phyloP scores from a whole-genome alignment of 371 early-diverging fungal species.

The Haplosporangium sp. region DNA sequence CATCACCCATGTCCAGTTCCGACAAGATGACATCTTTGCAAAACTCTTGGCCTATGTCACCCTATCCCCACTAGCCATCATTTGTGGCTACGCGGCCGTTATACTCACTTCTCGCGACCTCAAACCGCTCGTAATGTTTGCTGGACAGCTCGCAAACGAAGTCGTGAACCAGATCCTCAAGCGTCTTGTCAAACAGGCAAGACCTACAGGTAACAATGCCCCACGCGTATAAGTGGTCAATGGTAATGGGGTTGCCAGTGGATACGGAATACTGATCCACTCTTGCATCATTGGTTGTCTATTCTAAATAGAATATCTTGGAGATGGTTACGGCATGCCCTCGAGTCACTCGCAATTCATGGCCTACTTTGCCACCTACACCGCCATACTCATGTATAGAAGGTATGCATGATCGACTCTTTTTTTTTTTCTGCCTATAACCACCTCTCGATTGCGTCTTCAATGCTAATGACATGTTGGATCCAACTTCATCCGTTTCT shows the following conservation, averaged over 20 bases:
- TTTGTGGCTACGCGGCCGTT: slow-evolving; percentile 84
- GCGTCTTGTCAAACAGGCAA: slow-evolving; percentile 62
- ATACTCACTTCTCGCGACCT: slow-evolving; percentile 81
- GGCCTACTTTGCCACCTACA: slow-evolving; percentile 81
- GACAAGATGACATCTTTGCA: slow-evolving; percentile 63
- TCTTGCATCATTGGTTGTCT: background rate
- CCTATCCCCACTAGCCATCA: slow-evolving; percentile 79
- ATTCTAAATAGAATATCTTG: slow-evolving; percentile 68
- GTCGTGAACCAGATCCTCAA: slow-evolving; percentile 79
- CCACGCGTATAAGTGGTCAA: background rate
- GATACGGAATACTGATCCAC: background rate
- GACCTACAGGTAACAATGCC: slow-evolving; percentile 70
- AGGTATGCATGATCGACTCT: slow-evolving; percentile 39
- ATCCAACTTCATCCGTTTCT: background rate
- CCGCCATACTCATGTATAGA: slow-evolving; percentile 68
- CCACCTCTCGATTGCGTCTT: background rate
- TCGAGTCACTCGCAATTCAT: slow-evolving; percentile 94
- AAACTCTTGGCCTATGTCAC: slow-evolving; percentile 76
- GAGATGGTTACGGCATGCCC: slow-evolving; percentile 95
- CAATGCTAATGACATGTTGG: too few species aligned
- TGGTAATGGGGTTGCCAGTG: background rate
- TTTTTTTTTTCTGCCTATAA: background rate
- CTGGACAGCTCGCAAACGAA: slow-evolving; percentile 89
- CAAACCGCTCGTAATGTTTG: slow-evolving; percentile 74
- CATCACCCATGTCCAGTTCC: slow-evolving; percentile 80